phyloP scores from a whole-genome alignment of 2,329 filamentous ascomycete genomes.

The Clarireedia hainanense region DNA sequence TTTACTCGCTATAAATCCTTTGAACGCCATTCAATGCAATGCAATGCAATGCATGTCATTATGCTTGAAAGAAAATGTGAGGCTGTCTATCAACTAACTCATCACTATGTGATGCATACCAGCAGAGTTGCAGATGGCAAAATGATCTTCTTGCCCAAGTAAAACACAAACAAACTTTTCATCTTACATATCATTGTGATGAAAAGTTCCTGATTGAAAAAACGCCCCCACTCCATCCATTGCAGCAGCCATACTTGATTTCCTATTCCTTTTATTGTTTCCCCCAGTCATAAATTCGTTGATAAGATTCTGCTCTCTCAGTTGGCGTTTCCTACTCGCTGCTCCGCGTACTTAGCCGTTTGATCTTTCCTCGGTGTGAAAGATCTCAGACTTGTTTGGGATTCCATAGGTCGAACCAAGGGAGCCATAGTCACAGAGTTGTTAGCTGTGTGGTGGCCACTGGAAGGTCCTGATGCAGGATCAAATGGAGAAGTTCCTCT shows the following conservation, averaged over 20 bases:
- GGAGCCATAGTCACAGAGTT: slow-evolving; percentile 21
- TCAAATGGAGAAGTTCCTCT: slow-evolving; percentile 18
- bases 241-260: slow-evolving; percentile 1
- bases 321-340: slow-evolving; percentile 14
- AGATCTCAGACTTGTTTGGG: slow-evolving; percentile 20
- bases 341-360: slow-evolving; percentile 16
- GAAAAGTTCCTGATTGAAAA: neutral
- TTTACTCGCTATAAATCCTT: neutral
- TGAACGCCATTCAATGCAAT: neutral
- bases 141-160: neutral
- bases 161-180: neutral
- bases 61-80: slow-evolving; percentile 1
- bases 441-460: slow-evolving; percentile 16
- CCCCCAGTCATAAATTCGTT: slow-evolving; percentile 21
- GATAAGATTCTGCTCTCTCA: slow-evolving; percentile 8
- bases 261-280: neutral
- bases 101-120: neutral
- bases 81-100: neutral
- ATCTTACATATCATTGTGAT: neutral
- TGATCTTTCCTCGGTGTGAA: slow-evolving; percentile 23
- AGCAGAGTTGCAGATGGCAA: neutral
- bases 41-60: neutral
- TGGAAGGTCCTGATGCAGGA: slow-evolving; percentile 15
- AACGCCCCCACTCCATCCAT: slow-evolving; percentile 4
- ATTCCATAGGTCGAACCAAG: slow-evolving; percentile 20